A percentile compares a stretch with the other conserved stretches of the same genome.
phyloP scores from a whole-genome alignment of 352 stramenopile species.

The Thraustochytrium striatum region DNA sequence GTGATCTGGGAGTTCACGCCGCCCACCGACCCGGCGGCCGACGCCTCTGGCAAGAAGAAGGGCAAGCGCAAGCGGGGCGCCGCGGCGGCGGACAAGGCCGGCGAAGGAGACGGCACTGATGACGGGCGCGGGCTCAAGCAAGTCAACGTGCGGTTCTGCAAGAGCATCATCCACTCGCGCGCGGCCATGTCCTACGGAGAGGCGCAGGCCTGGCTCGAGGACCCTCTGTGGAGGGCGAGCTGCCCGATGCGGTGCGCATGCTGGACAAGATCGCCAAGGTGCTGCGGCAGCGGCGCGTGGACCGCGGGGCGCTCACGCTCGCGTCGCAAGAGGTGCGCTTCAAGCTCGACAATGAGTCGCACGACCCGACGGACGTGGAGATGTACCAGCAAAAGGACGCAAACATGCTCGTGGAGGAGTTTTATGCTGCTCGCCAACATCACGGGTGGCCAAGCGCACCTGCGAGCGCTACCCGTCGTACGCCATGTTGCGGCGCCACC shows the following conservation, averaged over 20 bases:
- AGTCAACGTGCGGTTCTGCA: constrained; percentile 91
- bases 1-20: constrained; percentile 78
- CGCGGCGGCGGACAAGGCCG: constrained; percentile 35
- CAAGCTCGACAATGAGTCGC: constrained; percentile 93
- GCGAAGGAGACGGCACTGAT: constrained; percentile 63
- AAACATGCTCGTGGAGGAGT: constrained; percentile 96
- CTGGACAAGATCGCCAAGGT: constrained; percentile 78
- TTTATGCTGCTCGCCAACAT: constrained; percentile 99
- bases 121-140: constrained; percentile 71
- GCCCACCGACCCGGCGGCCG: not conserved
- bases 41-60: constrained; percentile 9
- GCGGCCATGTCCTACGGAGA: constrained; percentile 93
- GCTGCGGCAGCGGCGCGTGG: constrained; percentile 76
- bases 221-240: constrained; percentile 20
- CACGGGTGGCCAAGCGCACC: constrained; percentile 91
- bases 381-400: constrained; percentile 82
- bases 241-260: constrained; percentile 57
- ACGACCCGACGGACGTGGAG: constrained; percentile 96
- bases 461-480: constrained; percentile 73
- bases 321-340: constrained; percentile 94
- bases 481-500: constrained; percentile 77
- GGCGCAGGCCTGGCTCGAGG: constrained; percentile 90
- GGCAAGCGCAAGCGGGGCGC: not conserved
- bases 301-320: constrained; percentile 91
- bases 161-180: constrained; percentile 94